Evolutionary conservation across 495 filamentous ascomycete genomes (phyloP).

Genomic region (Penicillium paradoxum): DNA sequence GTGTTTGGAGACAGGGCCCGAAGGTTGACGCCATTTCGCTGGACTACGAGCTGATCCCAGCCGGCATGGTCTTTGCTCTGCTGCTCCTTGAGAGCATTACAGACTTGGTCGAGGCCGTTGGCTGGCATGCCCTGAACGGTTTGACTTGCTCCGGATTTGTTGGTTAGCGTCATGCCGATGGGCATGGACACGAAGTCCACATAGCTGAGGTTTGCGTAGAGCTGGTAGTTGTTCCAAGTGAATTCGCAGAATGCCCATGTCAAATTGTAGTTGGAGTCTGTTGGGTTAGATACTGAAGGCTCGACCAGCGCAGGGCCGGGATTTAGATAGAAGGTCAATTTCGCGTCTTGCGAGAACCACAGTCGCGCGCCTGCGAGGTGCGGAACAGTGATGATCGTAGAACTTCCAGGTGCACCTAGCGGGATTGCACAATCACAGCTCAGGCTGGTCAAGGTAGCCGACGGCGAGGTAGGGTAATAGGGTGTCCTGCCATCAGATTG

Average conservation of each 20-base stretch:
- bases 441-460: slow-evolving; percentile 40
- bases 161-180: slow-evolving; percentile 56
- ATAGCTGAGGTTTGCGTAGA: slow-evolving; percentile 71
- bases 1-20: slow-evolving; percentile 64
- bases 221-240: slow-evolving; percentile 60
- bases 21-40: slow-evolving; percentile 45
- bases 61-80: slow-evolving; percentile 48
- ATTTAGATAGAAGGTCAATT: slow-evolving; percentile 66
- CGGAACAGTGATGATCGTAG: slow-evolving; percentile 57
- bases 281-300: slow-evolving; percentile 60
- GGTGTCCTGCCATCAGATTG: slow-evolving; percentile 53
- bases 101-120: slow-evolving; percentile 53
- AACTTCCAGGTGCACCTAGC: slow-evolving; percentile 55
- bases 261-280: slow-evolving; percentile 61
- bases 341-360: slow-evolving; percentile 60
- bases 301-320: slow-evolving; percentile 65
- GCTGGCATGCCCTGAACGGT: slow-evolving; percentile 55
- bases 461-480: slow-evolving; percentile 52
- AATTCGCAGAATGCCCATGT: slow-evolving; percentile 70
- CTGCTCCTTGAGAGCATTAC: slow-evolving; percentile 49
- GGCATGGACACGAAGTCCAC: slow-evolving; percentile 71
- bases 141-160: slow-evolving; percentile 46
- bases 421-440: slow-evolving; percentile 55
- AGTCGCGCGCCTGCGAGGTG: slow-evolving; percentile 63
- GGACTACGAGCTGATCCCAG: slow-evolving; percentile 61